Base-by-base conservation (phyloP, 2,329 filamentous ascomycete species). In the Endoconidiophora laricicola region DNA sequence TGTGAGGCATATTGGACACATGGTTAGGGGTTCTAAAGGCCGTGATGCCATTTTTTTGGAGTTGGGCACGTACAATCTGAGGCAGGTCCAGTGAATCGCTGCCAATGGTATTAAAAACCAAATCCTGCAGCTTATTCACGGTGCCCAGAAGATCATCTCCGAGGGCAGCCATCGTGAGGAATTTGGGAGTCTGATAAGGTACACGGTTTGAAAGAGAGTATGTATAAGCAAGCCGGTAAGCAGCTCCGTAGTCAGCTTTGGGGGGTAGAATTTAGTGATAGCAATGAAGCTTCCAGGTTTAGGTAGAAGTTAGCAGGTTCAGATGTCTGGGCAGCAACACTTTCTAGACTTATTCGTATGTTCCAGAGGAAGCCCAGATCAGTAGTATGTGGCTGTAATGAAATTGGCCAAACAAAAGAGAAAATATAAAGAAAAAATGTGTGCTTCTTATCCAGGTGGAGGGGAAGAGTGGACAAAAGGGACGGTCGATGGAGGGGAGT, bases 61-160 rank as follows among this genome's bases (percentile, higher is more conserved):
- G n/a, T 39, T 26, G 22, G 42, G 56, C 56, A 70, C 79, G 62
- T 80, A 95, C 91, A 74, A 98, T 98, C 70, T 98, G 91, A 53
- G 91, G 91, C 52, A 98, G 72, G 68, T 98, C 91, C 54, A 98
- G 76, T 48, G 90, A 96, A 67, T 98, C 91, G 71, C 88, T 96
- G 67, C 91, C 91, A 66, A 98, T 98, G 58, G 91, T 98, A 70
- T 98, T 98, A 73, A 98, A 98, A 62, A 98, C 91, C 62, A 98
- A 70, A 67, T 96, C 91, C 68, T 98, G 91, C 61, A 98, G 75
- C 73, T 94, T 94, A 74, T 98, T 98, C 70, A 98, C 91, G 57
- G 87, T 93, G 59, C 78, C 79, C 64, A 98, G 78, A 67, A 98
- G 73, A 68, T 98, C 88, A 68, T 98, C 91, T 63, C 91, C 90